Percentiles rank a stretch among this genome's conserved stretches.
phyloP scores from a whole-genome alignment of 208 protist genomes.

The Hexamita inflata region DNA sequence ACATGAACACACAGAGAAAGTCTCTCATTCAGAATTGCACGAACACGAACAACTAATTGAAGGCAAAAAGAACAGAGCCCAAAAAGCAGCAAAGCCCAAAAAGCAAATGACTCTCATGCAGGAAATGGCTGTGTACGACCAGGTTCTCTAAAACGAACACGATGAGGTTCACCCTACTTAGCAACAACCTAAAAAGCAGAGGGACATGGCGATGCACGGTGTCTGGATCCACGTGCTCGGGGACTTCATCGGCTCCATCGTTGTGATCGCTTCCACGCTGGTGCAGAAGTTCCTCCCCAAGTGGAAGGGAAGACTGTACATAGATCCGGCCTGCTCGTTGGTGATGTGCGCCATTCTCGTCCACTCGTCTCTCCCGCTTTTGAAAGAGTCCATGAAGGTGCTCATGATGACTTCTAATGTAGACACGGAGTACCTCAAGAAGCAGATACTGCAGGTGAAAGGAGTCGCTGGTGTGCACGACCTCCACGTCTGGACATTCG shows the following conservation, averaged over 20 bases:
- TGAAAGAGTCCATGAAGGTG: not conserved
- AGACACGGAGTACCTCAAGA: not conserved
- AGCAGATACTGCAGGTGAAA: not conserved
- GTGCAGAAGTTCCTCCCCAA: not conserved
- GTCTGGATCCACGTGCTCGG: conserved; percentile 15
- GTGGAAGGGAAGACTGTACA: not conserved
- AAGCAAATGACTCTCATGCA: no score
- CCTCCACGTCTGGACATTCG: conserved; percentile 20
- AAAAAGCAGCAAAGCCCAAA: not conserved
- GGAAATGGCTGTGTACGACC: no score
- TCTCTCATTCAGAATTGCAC: not conserved
- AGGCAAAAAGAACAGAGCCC: no score
- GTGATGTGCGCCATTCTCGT: not conserved
- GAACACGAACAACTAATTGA: no score
- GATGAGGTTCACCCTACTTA: no score
- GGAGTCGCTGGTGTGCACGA: conserved; percentile 1
- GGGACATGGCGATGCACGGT: conserved; percentile 19
- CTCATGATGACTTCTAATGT: not conserved
- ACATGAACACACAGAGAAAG: not conserved
- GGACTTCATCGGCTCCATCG: conserved; percentile 13
- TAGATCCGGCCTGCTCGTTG: not conserved
- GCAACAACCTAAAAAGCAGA: not conserved
- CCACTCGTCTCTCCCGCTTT: not conserved
- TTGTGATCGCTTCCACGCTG: conserved; percentile 2
- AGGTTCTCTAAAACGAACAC: no score